phyloP scores from a whole-genome alignment of 441 rosid species.

The Gossypium armourianum region DNA sequence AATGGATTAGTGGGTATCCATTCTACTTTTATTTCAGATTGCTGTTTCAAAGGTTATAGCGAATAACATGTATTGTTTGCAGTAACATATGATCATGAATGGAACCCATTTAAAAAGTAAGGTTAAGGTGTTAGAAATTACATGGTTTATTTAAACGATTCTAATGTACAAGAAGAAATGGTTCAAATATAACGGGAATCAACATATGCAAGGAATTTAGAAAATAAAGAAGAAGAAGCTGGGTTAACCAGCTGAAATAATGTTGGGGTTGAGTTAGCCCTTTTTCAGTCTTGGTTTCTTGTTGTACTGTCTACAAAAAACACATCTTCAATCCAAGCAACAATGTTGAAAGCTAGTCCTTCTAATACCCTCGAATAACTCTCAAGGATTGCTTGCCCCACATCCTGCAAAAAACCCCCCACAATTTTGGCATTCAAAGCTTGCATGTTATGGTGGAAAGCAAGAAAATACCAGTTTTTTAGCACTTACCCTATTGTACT shows the following conservation, averaged over 20 bases:
- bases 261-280: conserved; percentile 16
- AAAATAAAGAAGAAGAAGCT: conserved; percentile 4
- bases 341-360: conserved; percentile 84
- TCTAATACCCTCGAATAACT: conserved; percentile 88
- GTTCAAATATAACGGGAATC: neutral
- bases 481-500: conserved; percentile 41
- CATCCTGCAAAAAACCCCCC: conserved; percentile 47
- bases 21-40: neutral
- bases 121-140: neutral
- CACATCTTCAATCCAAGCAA: conserved; percentile 91
- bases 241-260: neutral
- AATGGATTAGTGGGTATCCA: neutral
- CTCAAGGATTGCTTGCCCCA: conserved; percentile 77
- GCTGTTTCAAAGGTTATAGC: neutral
- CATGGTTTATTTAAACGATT: neutral
- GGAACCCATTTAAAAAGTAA: neutral
- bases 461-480: neutral
- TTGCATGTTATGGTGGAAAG: neutral
- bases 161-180: neutral
- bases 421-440: neutral
- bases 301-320: conserved; percentile 61
- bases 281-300: conserved; percentile 35
- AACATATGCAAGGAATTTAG: neutral
- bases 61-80: neutral
- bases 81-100: neutral